Evolutionary conservation across 345 rosid species (phyloP), one percentile per base, ranked within the genome.

Genomic region (Hevea brasiliensis): DNA sequence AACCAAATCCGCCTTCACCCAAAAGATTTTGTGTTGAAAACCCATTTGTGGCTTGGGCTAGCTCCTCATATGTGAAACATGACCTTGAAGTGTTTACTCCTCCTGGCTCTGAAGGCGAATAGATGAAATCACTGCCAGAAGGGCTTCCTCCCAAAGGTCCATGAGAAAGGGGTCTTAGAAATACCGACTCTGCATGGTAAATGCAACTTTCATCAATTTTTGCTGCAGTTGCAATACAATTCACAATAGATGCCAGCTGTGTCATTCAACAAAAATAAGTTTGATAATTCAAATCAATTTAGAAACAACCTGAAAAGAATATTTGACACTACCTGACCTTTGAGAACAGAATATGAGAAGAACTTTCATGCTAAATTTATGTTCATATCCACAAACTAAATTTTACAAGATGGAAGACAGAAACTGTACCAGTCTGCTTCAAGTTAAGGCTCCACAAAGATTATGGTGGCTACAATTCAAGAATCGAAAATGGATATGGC

Each of bases 1-100:
- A 88, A 40, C 99, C 99, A 83, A 95, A 95, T 35, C 99, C 99
- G 77, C 99, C 99, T 89, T 95, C 97, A 61, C 99, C 99, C 62
- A 95, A 80, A 77, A 89, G 92, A 83, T 95, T 92, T 67, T 81
- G 81, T 12, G 73, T 76, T 0, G 98, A 89, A 84, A 92, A 95
- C 41, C 90, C 88, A 79, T 84, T 75, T 11, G 98, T 92, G 29
- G 93, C 98, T 68, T 81, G 89, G 67, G 77, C 67, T 68, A 95
- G 85, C 68, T 95, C 99, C 4, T 89, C 90, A 67, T 89, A 95
- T 0, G 99, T 87, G 85, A 95, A 92, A 93, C 97, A 89, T 41
- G 97, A 82, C 84, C 79, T 89, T 68, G 96, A 90, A 75, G 88
- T 88, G 83, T 79, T 88, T 48, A 87, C 82, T 24, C 83, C 93